These are phyloP conservation scores for Neurospora pannonica DNA, from an alignment of 495 filamentous ascomycete genomes.

Conservation along the genomic window DNA sequence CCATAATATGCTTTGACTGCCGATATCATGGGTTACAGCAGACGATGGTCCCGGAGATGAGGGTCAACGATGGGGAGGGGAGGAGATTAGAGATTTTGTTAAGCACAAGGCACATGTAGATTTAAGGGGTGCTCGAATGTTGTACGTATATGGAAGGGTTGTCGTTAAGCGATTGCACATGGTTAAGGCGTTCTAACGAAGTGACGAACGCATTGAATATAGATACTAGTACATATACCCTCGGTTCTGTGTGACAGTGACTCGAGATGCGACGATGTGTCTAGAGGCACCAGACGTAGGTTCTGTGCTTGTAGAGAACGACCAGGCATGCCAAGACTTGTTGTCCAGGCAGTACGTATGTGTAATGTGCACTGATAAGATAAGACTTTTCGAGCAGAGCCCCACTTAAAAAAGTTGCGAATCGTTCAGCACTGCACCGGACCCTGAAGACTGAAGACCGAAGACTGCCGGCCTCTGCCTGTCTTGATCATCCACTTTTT, in stretches of 20 bases:
- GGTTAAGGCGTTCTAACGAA: background rate
- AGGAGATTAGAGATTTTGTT: background rate
- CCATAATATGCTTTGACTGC: background rate
- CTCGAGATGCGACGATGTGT: background rate
- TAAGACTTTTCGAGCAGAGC: constrained; percentile 3
- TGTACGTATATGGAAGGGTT: background rate
- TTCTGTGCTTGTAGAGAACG: background rate
- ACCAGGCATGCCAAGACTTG: background rate
- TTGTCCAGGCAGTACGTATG: background rate
- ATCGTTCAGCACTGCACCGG: constrained; percentile 8
- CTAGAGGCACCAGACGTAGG: background rate
- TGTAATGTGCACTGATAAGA: constrained; percentile 10
- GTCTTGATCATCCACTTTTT: background rate
- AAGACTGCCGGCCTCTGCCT: background rate
- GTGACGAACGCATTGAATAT: background rate
- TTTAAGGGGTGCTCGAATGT: background rate
- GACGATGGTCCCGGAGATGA: background rate
- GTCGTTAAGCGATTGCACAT: background rate
- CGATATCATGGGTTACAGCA: background rate
- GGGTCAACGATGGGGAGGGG: background rate
- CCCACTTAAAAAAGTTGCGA: constrained; percentile 15
- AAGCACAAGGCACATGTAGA: background rate
- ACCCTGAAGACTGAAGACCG: background rate
- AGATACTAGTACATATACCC: background rate
- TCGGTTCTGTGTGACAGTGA: background rate